A percentile compares a stretch with the other conserved stretches of the same genome.
Conservation (phyloP, 2,329 filamentous ascomycete genomes). For the Aspergillus pseudotamarii region DNA sequence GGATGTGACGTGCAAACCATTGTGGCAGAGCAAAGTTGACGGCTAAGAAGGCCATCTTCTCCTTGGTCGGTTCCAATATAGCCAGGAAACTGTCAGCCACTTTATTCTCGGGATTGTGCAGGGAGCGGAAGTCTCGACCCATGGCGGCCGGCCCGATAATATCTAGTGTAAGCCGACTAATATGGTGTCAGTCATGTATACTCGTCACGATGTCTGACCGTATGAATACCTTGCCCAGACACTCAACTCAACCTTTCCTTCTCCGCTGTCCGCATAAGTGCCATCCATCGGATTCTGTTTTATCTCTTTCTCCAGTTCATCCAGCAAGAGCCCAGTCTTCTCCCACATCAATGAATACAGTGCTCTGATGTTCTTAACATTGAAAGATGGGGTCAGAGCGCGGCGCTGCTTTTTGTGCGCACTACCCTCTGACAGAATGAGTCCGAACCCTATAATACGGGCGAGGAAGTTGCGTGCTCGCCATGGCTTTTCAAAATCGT, state of each 20-base stretch:
- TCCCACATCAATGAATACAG: constrained; percentile 42
- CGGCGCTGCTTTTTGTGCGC: constrained; percentile 52
- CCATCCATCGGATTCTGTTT: constrained; percentile 32
- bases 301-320: constrained; percentile 37
- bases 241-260: constrained; percentile 39
- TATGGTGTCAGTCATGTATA: not conserved
- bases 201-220: not conserved
- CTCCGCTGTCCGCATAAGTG: constrained; percentile 18
- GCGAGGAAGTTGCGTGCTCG: constrained; percentile 48
- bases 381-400: constrained; percentile 41
- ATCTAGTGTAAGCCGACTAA: constrained; percentile 56
- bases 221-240: constrained; percentile 34
- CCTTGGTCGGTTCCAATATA: constrained; percentile 52
- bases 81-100: constrained; percentile 56
- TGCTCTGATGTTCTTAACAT: constrained; percentile 39
- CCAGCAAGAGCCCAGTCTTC: constrained; percentile 37
- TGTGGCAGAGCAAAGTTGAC: constrained; percentile 52
- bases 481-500: constrained; percentile 58
- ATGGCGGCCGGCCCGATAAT: constrained; percentile 62
- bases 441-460: constrained; percentile 53
- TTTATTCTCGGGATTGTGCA: constrained; percentile 54
- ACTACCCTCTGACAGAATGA: constrained; percentile 55
- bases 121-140: constrained; percentile 58
- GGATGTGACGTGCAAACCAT: constrained; percentile 53
- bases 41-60: constrained; percentile 48